Evolutionary conservation across 2,329 filamentous ascomycete genomes (phyloP).

Genomic region (Botryotinia calthae): DNA sequence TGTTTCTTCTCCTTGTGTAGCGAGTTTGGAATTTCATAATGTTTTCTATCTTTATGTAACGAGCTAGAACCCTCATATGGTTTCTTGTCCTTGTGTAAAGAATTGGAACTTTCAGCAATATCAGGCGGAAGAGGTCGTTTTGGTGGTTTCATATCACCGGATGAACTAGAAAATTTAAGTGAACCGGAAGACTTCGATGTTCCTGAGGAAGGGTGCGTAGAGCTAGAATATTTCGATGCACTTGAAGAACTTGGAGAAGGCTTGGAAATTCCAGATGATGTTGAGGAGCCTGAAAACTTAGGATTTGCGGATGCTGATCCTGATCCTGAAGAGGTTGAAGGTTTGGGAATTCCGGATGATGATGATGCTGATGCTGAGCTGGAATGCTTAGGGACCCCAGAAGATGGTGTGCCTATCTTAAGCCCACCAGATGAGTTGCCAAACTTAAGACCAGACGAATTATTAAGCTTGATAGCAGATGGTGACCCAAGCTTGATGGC

Average conservation of each 20-base stretch:
- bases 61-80: conserved; percentile 14
- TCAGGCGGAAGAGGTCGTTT: conserved; percentile 29
- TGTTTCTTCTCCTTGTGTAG: conserved; percentile 2
- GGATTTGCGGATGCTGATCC: neutral
- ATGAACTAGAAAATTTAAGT: conserved; percentile 8
- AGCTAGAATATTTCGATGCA: conserved; percentile 4
- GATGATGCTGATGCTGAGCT: neutral
- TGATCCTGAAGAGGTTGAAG: neutral
- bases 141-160: conserved; percentile 28
- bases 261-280: neutral
- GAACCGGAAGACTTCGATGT: neutral
- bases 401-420: neutral
- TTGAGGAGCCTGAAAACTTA: neutral
- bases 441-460: neutral
- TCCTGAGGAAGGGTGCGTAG: neutral
- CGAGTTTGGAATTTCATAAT: conserved; percentile 6
- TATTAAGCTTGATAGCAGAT: neutral
- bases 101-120: conserved; percentile 18
- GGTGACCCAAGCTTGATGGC: neutral
- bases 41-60: conserved; percentile 3
- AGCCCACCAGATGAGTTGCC: neutral
- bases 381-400: neutral
- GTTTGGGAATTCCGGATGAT: neutral
- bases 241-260: neutral
- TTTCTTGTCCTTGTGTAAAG: conserved; percentile 5